A percentile compares a stretch with the other conserved stretches of the same genome.
These are phyloP conservation scores for Dichotomopilus funicola DNA, from an alignment of 2,329 filamentous ascomycete genomes.

Conservation along the genomic window DNA sequence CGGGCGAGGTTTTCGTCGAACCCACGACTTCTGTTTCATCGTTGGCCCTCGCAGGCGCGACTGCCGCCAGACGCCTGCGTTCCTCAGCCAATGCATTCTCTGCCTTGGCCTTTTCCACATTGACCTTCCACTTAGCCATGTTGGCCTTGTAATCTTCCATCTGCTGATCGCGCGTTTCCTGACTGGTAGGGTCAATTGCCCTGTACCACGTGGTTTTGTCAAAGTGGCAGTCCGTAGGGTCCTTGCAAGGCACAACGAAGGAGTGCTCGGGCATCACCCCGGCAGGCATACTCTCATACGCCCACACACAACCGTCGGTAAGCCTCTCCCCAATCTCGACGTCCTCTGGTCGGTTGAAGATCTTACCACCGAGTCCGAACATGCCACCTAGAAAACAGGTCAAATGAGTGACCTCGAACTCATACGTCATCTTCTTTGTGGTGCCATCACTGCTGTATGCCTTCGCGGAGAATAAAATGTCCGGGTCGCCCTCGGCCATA, in stretches of 20 bases:
- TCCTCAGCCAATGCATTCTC: constrained; percentile 22
- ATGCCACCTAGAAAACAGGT: constrained; percentile 66
- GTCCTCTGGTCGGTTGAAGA: constrained; percentile 53
- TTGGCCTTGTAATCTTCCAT: constrained; percentile 37
- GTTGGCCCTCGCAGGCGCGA: too few species aligned
- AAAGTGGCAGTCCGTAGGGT: constrained; percentile 44
- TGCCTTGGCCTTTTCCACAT: constrained; percentile 29
- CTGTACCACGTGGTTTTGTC: constrained; percentile 46
- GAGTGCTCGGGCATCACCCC: constrained; percentile 61
- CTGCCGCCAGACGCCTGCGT: too few species aligned
- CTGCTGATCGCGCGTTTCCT: constrained; percentile 34
- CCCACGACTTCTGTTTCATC: too few species aligned
- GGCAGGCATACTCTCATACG: constrained; percentile 52
- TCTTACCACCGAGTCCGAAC: constrained; percentile 59
- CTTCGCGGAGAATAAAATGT: constrained; percentile 69
- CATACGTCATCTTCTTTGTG: constrained; percentile 34
- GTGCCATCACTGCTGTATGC: constrained; percentile 41
- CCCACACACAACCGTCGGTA: constrained; percentile 65
- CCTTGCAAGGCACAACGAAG: constrained; percentile 43
- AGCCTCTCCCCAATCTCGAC: constrained; percentile 57
- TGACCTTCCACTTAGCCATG: constrained; percentile 36
- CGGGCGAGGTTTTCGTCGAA: too few species aligned
- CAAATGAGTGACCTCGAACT: constrained; percentile 58
- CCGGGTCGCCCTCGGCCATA: constrained; percentile 59
- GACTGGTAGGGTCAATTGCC: constrained; percentile 25